Percentiles rank a stretch among this genome's conserved stretches.
These are phyloP conservation scores for Hericium rajendrae DNA, from an alignment of 768 basidiomycete genomes.

Conservation along the genomic window DNA sequence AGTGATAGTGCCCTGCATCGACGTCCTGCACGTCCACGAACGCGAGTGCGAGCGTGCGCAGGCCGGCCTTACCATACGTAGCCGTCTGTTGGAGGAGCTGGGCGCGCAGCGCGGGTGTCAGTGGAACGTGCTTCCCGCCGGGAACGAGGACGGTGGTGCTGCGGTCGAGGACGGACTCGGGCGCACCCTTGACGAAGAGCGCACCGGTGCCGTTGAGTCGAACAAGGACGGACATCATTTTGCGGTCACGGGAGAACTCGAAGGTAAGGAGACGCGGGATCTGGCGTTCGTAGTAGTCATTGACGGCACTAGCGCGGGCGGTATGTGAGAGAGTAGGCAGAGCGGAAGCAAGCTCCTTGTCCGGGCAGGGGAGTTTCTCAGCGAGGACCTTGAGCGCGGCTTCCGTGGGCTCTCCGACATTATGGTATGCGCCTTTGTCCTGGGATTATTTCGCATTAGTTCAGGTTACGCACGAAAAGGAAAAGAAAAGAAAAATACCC, in stretches of 20 bases:
- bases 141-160: constrained; percentile 62
- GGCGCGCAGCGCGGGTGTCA: constrained; percentile 53
- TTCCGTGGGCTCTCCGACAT: constrained; percentile 95
- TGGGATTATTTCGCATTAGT: constrained; percentile 22
- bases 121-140: constrained; percentile 49
- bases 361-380: constrained; percentile 83
- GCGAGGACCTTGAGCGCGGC: constrained; percentile 91
- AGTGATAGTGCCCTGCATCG: constrained; percentile 73
- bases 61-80: constrained; percentile 69
- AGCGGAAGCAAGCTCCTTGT: constrained; percentile 46
- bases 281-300: constrained; percentile 66
- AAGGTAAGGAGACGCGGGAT: constrained; percentile 85
- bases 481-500: constrained; percentile 21
- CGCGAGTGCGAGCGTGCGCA: constrained; percentile 88
- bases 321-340: constrained; percentile 46
- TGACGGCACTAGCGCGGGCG: constrained; percentile 73
- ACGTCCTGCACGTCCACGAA: constrained; percentile 72
- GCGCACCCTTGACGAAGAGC: constrained; percentile 92
- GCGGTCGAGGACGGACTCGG: constrained; percentile 88
- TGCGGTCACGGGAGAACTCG: constrained; percentile 96
- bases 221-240: constrained; percentile 98
- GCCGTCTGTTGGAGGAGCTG: constrained; percentile 56
- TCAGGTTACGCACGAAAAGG: neutral
- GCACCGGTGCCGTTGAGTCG: constrained; percentile 58
- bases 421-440: constrained; percentile 73